Base-by-base conservation (phyloP, 164 flowering plant species). In the Vitis labrusca region DNA sequence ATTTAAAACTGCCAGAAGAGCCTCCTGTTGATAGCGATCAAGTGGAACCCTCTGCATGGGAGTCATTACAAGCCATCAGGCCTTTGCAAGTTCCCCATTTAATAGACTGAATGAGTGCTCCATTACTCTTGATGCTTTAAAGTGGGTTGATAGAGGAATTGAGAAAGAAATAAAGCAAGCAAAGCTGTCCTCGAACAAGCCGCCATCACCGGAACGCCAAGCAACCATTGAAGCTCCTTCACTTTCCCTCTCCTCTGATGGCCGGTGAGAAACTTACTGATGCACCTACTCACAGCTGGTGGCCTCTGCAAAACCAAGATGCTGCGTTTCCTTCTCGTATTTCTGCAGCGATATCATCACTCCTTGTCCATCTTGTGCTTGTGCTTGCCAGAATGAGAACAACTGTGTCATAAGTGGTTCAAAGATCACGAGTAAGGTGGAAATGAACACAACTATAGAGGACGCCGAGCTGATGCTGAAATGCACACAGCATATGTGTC, bases 21-120 rank as follows among this genome's bases (percentile, higher is more conserved):
- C 76, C 82, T 65, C 52, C 77, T 30, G 89, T 72, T 61, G 97
- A 95, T 55, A 91, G 91, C 70, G 99, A 95, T 71, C 93, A 89
- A 65, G 92, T 91, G 73, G 97, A 95, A 76, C 93, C 19, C 19
- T 19, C 19, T 19, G 19, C 19, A 19, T 19, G 19, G 19, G 19
- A 19, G 19, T 19, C 19, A 19, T 19, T 19, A 19, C 19, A 19
- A 19, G 19, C 19, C 19, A 19, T 19, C 19, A 19, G 19, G 19
- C 19, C 19, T 19, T 19, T 19, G 19, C 19, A 19, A 19, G 19
- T 19, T 19, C 19, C 19, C 19, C 19, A 19, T 19, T 19, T 19
- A 19, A 19, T 1, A 19, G 19, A 19, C 19, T 19, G 19, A 19
- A 19, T 19, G 19, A 19, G 19, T 19, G 19, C 19, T 19, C 19